Evolutionary conservation across 2,329 filamentous ascomycete species (phyloP).

Genomic region (Cladophialophora chaetospira): DNA sequence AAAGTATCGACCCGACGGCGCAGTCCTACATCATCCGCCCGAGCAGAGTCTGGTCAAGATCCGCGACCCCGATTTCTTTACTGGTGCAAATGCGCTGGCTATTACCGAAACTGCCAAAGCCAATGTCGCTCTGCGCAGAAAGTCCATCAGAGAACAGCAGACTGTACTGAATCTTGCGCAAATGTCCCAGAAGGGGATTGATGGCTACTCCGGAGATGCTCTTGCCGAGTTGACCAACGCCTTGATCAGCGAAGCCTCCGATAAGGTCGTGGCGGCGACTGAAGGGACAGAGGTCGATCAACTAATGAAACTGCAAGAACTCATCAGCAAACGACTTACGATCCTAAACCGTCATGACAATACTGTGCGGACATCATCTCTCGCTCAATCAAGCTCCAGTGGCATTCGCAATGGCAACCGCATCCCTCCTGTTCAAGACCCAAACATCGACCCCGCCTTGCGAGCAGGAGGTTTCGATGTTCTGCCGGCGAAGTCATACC

Average conservation of each 20-base stretch:
- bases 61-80: constrained; percentile 36
- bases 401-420: constrained; percentile 21
- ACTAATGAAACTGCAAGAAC: constrained; percentile 24
- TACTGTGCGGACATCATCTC: not conserved
- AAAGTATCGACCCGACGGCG: constrained; percentile 25
- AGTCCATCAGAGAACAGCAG: constrained; percentile 32
- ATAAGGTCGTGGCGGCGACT: constrained; percentile 24
- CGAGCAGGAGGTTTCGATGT: not conserved
- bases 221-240: constrained; percentile 30
- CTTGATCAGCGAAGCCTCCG: constrained; percentile 31
- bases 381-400: not conserved
- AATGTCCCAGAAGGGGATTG: constrained; percentile 25
- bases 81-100: constrained; percentile 28
- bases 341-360: constrained; percentile 13
- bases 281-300: constrained; percentile 26
- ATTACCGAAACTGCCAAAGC: constrained; percentile 31
- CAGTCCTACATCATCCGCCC: constrained; percentile 22
- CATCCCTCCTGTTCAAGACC: constrained; percentile 3
- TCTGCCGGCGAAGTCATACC: not conserved
- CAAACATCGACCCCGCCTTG: constrained; percentile 3
- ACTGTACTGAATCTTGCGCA: constrained; percentile 27
- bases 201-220: constrained; percentile 22
- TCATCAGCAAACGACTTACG: constrained; percentile 27
- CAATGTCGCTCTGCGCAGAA: constrained; percentile 26
- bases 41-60: constrained; percentile 35